Evolutionary conservation across 1,284 basidiomycete genomes (phyloP).

Genomic region (Amylostereum areolatum): DNA sequence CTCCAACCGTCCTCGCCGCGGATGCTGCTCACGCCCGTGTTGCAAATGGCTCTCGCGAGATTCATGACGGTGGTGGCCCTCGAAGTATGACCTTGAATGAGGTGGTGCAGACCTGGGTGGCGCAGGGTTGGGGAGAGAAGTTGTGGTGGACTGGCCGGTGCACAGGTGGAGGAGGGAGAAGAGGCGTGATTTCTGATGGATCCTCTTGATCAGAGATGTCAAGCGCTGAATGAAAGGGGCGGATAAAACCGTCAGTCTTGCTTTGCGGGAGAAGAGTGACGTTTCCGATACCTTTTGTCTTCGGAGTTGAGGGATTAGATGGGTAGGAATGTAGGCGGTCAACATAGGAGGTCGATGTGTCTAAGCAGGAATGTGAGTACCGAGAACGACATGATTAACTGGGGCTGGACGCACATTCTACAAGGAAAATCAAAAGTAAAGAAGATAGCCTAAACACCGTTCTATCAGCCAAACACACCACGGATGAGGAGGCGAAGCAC

Average conservation of each 20-base stretch:
- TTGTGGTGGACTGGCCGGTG: neutral
- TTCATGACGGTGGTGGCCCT: constrained; percentile 41
- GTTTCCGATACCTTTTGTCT: constrained; percentile 11
- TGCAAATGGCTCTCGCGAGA: constrained; percentile 24
- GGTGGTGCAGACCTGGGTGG: neutral
- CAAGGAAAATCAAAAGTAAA: constrained; percentile 61
- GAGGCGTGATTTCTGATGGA: constrained; percentile 6
- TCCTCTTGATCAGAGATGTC: too few relatives aligned
- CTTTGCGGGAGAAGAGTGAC: neutral
- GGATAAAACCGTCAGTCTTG: too few relatives aligned
- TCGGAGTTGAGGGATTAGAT: constrained; percentile 43
- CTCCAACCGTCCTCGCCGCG: neutral
- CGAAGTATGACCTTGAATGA: constrained; percentile 16
- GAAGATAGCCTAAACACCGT: constrained; percentile 44
- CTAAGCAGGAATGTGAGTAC: constrained; percentile 25
- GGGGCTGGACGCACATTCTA: constrained; percentile 57
- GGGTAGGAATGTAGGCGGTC: constrained; percentile 57
- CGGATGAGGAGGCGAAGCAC: constrained; percentile 21
- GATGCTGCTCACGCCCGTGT: constrained; percentile 20
- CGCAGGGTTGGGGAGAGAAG: constrained; percentile 1
- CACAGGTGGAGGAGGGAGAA: neutral
- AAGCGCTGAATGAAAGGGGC: too few relatives aligned
- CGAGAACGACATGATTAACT: neutral
- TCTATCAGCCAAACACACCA: constrained; percentile 3
- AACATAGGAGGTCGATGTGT: constrained; percentile 67